Percentiles rank a stretch among this genome's conserved stretches.
These are phyloP conservation scores for Epichloe festucae DNA, from an alignment of 2,329 filamentous ascomycete genomes.

Conservation along the genomic window DNA sequence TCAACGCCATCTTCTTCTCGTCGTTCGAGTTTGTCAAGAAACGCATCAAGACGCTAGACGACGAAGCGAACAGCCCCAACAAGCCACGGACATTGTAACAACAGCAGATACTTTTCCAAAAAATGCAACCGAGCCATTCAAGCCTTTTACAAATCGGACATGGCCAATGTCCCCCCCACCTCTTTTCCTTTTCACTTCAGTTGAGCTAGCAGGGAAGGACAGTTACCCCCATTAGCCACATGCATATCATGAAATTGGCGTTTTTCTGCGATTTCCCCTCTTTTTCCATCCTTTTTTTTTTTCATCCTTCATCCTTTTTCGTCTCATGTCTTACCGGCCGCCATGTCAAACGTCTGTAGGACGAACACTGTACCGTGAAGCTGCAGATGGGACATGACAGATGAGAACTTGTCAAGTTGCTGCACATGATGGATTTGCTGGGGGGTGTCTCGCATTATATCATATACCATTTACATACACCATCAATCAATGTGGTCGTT, in stretches of 20 bases:
- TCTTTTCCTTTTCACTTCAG: not conserved
- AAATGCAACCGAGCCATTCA: not conserved
- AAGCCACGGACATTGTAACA: conserved; percentile 6
- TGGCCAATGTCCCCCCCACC: not conserved
- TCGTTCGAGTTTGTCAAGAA: conserved; percentile 76
- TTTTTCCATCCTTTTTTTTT: not conserved
- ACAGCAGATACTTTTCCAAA: conserved; percentile 2
- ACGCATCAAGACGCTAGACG: conserved; percentile 38
- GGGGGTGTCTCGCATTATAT: not conserved
- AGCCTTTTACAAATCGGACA: no score
- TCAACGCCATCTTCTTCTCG: conserved; percentile 85
- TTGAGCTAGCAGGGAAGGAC: not conserved
- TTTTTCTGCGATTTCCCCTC: not conserved
- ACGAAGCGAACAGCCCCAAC: conserved; percentile 15
- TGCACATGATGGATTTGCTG: not conserved
- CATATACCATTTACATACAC: not conserved
- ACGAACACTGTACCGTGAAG: no score
- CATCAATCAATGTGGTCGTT: not conserved
- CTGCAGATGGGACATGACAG: no score
- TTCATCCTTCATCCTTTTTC: not conserved
- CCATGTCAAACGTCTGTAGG: no score
- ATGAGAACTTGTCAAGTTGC: not conserved
- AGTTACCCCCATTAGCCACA: not conserved
- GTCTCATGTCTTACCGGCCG: not conserved
- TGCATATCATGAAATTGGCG: conserved; percentile 5